Base-by-base conservation (phyloP, 2,329 filamentous ascomycete species). In the Trichophyton equinum region DNA sequence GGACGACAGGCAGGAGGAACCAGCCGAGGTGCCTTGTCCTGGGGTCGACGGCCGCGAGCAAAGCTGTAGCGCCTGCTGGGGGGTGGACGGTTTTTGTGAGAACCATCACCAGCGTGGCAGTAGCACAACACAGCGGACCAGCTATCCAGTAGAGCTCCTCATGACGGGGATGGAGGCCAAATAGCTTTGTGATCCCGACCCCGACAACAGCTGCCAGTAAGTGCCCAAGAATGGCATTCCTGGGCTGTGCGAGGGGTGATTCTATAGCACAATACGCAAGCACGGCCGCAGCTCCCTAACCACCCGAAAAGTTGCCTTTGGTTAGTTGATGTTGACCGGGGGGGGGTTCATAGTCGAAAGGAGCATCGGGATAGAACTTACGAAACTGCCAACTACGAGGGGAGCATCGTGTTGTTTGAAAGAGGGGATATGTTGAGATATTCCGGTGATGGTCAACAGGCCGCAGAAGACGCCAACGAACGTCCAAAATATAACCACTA, bases 31-130 rank as follows among this genome's bases (percentile, higher is more conserved):
- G 66, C 8, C 78, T 75, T 1, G 84, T 74, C 1, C 76, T 74
- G 1, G 79, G 74, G 62, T 85, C 82, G 0, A 84, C 77, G 0
- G 86, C 84, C 0, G 86, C 85, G 27, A 91, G 74, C 1, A 91
- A 73, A 0, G 86, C 87, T 0, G 87, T 91, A 7, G 87, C 87
- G 3, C 88, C 87, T 0, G 86, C 87, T 0, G 87, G 88, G 0
- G 87, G 87, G 65, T 91, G 86, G 0, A 88, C 78, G 0, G 86
- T 89, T 59, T 85, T 85, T 1, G 86, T 90, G 22, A 89, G 67
- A 0, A 79, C 79, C 87, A 90, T 91, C 61, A 83, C 62, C 1
- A 80, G 76, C 0, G 82, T 87, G 0, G 86, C 80, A 2, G 79
- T 70, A 0, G 83, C 86, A 65, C 86, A 88, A 1, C 85, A 77